Base-by-base conservation (phyloP, 257 asterid species). In the Orobanche coerulescens region DNA sequence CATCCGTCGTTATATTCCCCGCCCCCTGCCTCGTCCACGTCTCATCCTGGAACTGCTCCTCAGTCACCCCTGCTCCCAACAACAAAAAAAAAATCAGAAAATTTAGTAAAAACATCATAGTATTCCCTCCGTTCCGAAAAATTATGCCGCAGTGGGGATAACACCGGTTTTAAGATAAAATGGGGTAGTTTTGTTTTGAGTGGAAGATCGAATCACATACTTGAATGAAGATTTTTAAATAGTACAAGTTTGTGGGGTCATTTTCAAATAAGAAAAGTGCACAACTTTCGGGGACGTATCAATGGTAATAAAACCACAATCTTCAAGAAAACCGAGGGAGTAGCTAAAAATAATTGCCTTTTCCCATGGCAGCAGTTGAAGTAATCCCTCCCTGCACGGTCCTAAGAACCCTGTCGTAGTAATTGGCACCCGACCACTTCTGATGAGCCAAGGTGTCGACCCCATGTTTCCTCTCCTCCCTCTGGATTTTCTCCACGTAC, bases 391-490 rank as follows among this genome's bases (percentile, higher is more conserved):
- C 97, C 70, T 93, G 99, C 60, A 93, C 99, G 26, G 94, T 84
- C 78, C 92, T 82, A 12, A 93, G 88, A 28, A 93, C 95, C 40
- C 87, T 79, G 24, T 93, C 99, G 58, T 93, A 89, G 78, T 89
- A 89, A 77, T 89, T 93, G 3, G 97, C 98, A 12, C 97, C 98
- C 28, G 97, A 93, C 98, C 98, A 93, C 52, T 93, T 89, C 77
- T 93, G 99, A 66, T 93, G 97, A 57, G 99, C 96, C 82, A 93
- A 56, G 2, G 99, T 93, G n/a, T 89, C 99, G n/a, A 89, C 97
- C 1, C 92, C 99, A 57, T 93, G 69, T 3, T 12, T 79, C 77
- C 97, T 77, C 28, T 93, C 97, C 67, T 93, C 92, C 78, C 97
- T 84, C 73, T 93, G 98, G 26, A 93, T 89, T 39, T 73, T 88